These are phyloP conservation scores for Gymnopilus junonius DNA, from an alignment of 768 basidiomycete species.

Conservation along the genomic window DNA sequence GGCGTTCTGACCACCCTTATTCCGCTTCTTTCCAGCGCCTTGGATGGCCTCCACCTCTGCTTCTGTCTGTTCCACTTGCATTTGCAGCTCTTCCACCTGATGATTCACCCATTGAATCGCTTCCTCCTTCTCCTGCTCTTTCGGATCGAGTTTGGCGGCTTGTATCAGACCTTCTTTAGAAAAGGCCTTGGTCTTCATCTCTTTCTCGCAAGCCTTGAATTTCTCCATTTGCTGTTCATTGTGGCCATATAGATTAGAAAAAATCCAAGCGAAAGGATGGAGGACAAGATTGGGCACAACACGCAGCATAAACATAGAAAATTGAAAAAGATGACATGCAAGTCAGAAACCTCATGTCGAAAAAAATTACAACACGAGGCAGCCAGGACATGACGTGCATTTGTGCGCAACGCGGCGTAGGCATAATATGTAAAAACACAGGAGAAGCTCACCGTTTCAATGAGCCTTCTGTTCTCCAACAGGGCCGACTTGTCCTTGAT, in stretches of 20 bases:
- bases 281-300: constrained; percentile 27
- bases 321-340: constrained; percentile 16
- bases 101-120: constrained; percentile 84
- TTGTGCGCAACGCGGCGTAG: background rate
- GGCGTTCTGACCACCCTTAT: constrained; percentile 67
- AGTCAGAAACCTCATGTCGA: constrained; percentile 17
- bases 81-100: constrained; percentile 88
- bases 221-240: constrained; percentile 97
- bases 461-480: constrained; percentile 92
- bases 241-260: constrained; percentile 20
- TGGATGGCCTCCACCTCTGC: constrained; percentile 92
- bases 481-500: constrained; percentile 97
- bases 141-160: constrained; percentile 93
- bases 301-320: constrained; percentile 25
- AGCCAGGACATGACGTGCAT: constrained; percentile 11
- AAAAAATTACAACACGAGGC: constrained; percentile 13
- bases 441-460: constrained; percentile 83
- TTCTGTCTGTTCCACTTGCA: constrained; percentile 93
- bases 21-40: constrained; percentile 83
- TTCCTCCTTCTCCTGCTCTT: constrained; percentile 95
- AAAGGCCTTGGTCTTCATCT: constrained; percentile 99
- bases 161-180: constrained; percentile 98
- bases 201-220: constrained; percentile 99
- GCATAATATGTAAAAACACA: constrained; percentile 18
- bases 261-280: constrained; percentile 30